These are phyloP conservation scores for Neonectria faginata DNA, from an alignment of 2,329 filamentous ascomycete species.

Conservation along the genomic window DNA sequence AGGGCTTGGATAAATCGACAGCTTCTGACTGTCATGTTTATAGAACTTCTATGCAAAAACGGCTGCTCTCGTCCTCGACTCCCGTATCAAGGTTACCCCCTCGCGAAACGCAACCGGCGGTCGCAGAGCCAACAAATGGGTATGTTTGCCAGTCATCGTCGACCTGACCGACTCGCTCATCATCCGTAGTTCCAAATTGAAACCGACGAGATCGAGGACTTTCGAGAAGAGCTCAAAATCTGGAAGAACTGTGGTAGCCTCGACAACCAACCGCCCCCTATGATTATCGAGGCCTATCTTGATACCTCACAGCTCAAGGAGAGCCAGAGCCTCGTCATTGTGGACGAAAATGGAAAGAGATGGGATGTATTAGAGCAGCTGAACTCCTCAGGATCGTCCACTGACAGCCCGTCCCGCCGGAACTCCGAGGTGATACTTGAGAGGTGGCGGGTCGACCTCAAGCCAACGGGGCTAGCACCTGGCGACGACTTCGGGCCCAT, in stretches of 20 bases:
- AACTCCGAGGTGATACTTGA: conserved; percentile 85
- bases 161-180: conserved; percentile 28
- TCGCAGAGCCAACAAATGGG: conserved; percentile 86
- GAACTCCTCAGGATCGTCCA: conserved; percentile 69
- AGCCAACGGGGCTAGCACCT: conserved; percentile 61
- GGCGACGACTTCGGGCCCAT: conserved; percentile 70
- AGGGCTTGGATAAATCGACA: not conserved
- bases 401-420: conserved; percentile 60
- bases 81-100: conserved; percentile 77
- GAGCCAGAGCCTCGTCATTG: conserved; percentile 86
- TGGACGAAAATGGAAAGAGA: conserved; percentile 89
- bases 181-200: conserved; percentile 87
- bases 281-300: conserved; percentile 92
- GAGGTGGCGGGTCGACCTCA: conserved; percentile 88
- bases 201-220: conserved; percentile 90
- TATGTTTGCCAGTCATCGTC: conserved; percentile 57
- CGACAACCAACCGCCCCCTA: conserved; percentile 80
- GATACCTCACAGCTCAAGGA: conserved; percentile 82
- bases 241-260: conserved; percentile 87
- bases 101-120: conserved; percentile 55
- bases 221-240: conserved; percentile 80
- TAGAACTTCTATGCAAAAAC: conserved; percentile 95
- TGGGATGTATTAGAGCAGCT: conserved; percentile 93
- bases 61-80: conserved; percentile 84
- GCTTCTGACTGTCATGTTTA: conserved; percentile 15